Conservation (phyloP, 768 basidiomycete genomes). For the Filobasidium wieringae region DNA sequence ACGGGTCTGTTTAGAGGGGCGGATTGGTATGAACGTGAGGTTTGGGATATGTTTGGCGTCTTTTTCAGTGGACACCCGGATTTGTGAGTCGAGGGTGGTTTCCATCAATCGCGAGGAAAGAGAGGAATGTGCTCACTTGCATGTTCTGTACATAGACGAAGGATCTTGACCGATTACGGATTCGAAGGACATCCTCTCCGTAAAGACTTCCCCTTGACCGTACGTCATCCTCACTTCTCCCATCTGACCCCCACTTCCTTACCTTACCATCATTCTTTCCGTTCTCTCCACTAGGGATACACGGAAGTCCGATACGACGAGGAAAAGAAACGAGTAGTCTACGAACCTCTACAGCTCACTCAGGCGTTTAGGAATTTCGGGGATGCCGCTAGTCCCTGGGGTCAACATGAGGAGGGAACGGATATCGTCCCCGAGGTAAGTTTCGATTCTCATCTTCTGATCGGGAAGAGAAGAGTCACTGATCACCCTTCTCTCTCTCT, state of each 20-base stretch:
- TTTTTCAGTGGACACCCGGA: constrained; percentile 96
- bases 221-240: constrained; percentile 39
- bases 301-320: constrained; percentile 96
- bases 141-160: constrained; percentile 43
- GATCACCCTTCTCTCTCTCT: background rate
- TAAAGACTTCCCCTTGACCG: constrained; percentile 96
- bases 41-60: constrained; percentile 95
- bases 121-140: background rate
- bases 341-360: constrained; percentile 92
- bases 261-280: background rate
- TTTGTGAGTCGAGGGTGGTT: constrained; percentile 50
- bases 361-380: constrained; percentile 99
- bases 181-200: constrained; percentile 95
- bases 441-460: background rate
- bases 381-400: constrained; percentile 75
- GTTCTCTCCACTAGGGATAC: constrained; percentile 58
- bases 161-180: constrained; percentile 95
- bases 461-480: too few relatives aligned
- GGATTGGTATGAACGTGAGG: constrained; percentile 97
- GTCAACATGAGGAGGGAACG: constrained; percentile 67
- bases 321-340: constrained; percentile 90
- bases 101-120: background rate
- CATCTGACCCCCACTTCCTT: background rate
- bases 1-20: constrained; percentile 73
- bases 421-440: constrained; percentile 49